phyloP scores from a whole-genome alignment of 177 flowering plant genomes.

The Vitis hybrid region DNA sequence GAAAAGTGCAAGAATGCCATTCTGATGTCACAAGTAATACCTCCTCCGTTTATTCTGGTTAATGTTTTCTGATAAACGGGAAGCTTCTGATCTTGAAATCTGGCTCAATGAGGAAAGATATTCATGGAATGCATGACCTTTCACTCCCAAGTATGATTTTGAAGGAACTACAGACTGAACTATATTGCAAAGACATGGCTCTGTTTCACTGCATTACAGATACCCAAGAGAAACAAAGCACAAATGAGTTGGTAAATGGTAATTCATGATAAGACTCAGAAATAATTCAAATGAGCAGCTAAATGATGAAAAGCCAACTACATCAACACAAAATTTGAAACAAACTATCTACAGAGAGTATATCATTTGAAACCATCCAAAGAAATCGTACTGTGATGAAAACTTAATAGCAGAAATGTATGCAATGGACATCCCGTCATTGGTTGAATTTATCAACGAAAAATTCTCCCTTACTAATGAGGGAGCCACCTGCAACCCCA shows the following conservation, averaged over 20 bases:
- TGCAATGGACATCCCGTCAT: too few relatives aligned
- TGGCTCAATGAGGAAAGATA: constrained; percentile 67
- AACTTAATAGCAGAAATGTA: too few relatives aligned
- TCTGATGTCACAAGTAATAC: constrained; percentile 28
- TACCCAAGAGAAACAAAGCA: constrained; percentile 4
- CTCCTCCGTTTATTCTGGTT: constrained; percentile 42
- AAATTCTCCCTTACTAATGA: too few relatives aligned
- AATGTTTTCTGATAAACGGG: constrained; percentile 38
- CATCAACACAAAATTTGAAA: too few relatives aligned
- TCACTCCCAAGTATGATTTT: constrained; percentile 43
- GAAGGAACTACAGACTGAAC: constrained; percentile 58
- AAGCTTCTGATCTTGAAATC: constrained; percentile 66
- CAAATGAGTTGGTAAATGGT: neutral
- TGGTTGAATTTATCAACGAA: too few relatives aligned
- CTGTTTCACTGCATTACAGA: constrained; percentile 46
- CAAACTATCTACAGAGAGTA: too few relatives aligned
- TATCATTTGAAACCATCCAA: too few relatives aligned
- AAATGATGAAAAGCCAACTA: too few relatives aligned
- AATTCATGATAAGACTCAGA: too few relatives aligned
- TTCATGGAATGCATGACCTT: constrained; percentile 64
- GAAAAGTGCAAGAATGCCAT: neutral
- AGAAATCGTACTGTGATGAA: too few relatives aligned
- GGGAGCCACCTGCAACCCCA: too few relatives aligned
- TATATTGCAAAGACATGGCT: constrained; percentile 31
- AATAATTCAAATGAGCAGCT: too few relatives aligned